A percentile compares a stretch with the other conserved stretches of the same genome.
Evolutionary conservation across 164 flowering plant species (phyloP).

Genomic region (Dillenia turbinata): DNA sequence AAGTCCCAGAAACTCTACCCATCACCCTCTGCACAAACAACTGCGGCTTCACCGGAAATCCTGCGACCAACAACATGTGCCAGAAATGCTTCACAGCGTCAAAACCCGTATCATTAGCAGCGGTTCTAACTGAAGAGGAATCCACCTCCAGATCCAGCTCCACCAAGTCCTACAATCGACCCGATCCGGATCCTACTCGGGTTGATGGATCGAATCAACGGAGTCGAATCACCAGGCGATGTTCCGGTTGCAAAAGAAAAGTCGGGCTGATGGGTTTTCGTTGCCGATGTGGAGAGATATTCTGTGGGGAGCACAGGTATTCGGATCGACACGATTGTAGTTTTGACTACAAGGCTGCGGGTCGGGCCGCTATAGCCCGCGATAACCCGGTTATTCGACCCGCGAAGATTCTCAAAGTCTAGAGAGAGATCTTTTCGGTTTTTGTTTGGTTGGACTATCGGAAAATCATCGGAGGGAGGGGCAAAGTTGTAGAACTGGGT

Average conservation of each 20-base stretch:
- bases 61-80: constrained; percentile 29
- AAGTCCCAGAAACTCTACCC: constrained; percentile 23
- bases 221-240: constrained; percentile 10
- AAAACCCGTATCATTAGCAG: constrained; percentile 10
- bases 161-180: constrained; percentile 7
- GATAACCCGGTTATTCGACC: constrained; percentile 52
- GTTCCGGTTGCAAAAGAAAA: constrained; percentile 36
- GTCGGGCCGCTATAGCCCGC: constrained; percentile 36
- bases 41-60: constrained; percentile 29
- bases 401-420: constrained; percentile 36
- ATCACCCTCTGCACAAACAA: constrained; percentile 26
- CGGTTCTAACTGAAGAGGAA: background rate
- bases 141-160: constrained; percentile 5
- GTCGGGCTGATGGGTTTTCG: constrained; percentile 48
- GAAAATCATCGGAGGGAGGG: background rate
- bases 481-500: constrained; percentile 6
- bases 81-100: constrained; percentile 25
- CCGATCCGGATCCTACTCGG: background rate
- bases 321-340: constrained; percentile 39
- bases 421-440: background rate
- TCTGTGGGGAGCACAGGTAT: constrained; percentile 41
- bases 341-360: constrained; percentile 40
- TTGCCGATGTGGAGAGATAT: constrained; percentile 49
- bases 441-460: no score
- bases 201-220: background rate